A percentile compares a stretch with the other conserved stretches of the same genome.
These are phyloP conservation scores for Teunomyces funiuensis DNA, from an alignment of 805 yeast genomes.

Conservation along the genomic window DNA sequence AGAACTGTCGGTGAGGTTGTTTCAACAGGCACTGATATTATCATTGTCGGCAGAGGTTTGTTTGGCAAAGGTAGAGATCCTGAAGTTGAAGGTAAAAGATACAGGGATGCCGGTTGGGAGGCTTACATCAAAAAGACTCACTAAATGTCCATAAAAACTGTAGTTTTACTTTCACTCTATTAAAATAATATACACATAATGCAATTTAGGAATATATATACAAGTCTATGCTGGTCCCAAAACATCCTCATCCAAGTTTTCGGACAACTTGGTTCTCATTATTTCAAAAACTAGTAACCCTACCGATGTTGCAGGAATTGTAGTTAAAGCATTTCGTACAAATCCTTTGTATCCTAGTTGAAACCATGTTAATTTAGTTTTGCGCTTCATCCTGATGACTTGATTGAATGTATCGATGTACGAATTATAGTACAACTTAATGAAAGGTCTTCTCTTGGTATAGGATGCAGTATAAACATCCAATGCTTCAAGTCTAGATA, in stretches of 20 bases:
- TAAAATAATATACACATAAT: no score
- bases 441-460: conserved; percentile 27
- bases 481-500: conserved; percentile 75
- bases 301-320: conserved; percentile 85
- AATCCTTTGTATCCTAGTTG: conserved; percentile 80
- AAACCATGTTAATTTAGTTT: conserved; percentile 56
- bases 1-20: conserved; percentile 87
- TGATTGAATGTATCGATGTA: conserved; percentile 75
- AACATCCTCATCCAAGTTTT: conserved; percentile 25
- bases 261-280: conserved; percentile 52
- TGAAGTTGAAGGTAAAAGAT: conserved; percentile 79
- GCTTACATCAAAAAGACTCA: conserved; percentile 60
- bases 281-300: conserved; percentile 85
- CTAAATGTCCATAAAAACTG: no score
- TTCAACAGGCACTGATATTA: conserved; percentile 84
- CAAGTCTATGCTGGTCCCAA: conserved; percentile 4
- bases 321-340: conserved; percentile 63
- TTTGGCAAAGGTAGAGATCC: conserved; percentile 96
- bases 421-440: conserved; percentile 65
- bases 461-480: conserved; percentile 55
- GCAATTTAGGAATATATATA: not conserved
- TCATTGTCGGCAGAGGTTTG: conserved; percentile 97
- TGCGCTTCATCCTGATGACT: conserved; percentile 51
- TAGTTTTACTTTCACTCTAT: no score
- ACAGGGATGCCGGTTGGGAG: conserved; percentile 92